These are phyloP conservation scores for Chloroidium sp. DNA, from an alignment of 163 green algal species.

Conservation along the genomic window DNA sequence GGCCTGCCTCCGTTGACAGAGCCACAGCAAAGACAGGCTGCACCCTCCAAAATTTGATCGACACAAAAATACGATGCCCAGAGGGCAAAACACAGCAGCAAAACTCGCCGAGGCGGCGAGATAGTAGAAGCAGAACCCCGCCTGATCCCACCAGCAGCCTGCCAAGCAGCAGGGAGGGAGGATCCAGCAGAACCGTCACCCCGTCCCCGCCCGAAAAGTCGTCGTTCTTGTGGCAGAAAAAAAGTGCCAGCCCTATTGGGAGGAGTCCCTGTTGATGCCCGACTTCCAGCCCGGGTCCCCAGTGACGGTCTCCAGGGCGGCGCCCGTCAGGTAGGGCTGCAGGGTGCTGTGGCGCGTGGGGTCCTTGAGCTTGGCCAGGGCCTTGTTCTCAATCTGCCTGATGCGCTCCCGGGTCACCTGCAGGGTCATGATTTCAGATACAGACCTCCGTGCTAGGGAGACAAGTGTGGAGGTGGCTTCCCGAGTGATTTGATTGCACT, in stretches of 20 bases:
- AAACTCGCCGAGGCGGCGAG: background rate
- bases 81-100: too few species aligned
- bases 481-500: too few species aligned
- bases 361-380: conserved; percentile 64
- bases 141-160: background rate
- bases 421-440: background rate
- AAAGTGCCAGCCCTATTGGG: too few species aligned
- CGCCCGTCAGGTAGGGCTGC: background rate
- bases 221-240: too few species aligned
- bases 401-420: conserved; percentile 87
- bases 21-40: too few species aligned
- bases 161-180: background rate
- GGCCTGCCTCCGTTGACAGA: too few species aligned
- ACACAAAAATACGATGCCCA: too few species aligned
- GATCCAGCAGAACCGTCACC: background rate
- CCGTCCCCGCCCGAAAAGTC: too few species aligned
- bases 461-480: too few species aligned
- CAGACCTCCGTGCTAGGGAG: too few species aligned
- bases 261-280: background rate
- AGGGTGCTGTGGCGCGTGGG: conserved; percentile 15
- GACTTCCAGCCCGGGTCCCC: background rate
- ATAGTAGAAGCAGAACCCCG: background rate
- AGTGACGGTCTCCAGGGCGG: background rate
- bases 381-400: conserved; percentile 86
- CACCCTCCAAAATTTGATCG: too few species aligned